Base-by-base conservation (phyloP, 2,329 filamentous ascomycete genomes). In the Alternaria gaisen region DNA sequence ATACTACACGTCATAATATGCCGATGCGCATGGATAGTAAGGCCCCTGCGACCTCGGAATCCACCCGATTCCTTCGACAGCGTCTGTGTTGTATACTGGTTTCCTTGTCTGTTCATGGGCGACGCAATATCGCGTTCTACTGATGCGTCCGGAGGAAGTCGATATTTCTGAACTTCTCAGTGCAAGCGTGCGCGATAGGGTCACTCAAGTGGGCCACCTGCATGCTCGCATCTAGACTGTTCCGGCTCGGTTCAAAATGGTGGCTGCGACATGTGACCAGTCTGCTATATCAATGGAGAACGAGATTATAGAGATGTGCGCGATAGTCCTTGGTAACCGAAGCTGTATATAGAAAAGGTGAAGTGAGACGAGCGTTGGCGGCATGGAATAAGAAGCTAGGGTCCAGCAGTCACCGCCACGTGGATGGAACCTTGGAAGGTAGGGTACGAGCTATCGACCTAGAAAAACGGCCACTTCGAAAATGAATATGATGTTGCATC, bases 401-500 rank as follows among this genome's bases (percentile, higher is more conserved):
- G 58, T 46, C 58, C 56, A 56, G 53, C 24, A 36, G 40, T 36
- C 53, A 38, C 26, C 30, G 18, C 38, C 43, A 22, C 22, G 14
- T 26, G 26, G 36, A 11, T 36, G n/a, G 34, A 18, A 52, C 10
- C 18, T 5, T 36, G n/a, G 34, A 18, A 52, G 40, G 40, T 5
- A 41, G 18, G 18, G 10, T 41, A 24, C n/a, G 34, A 41, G 20
- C 16, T n/a, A 36, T 14, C 20, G 30, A 50, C 20, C 30, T 48
- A 8, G 36, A 56, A 20, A 18, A 18, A 24, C 26, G 11, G 32
- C 18, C 5, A 48, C 30, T 36, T 48, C 14, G 12, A 36, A 34
- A 5, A 36, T 16, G 11, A 38, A 10, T 24, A 26, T 34, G 46
- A 26, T 36, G 10, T 26, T 36, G 3, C 20, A 50, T 24, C 34